Evolutionary conservation across 805 yeast species (phyloP).

Genomic region (Wickerhamiella occidentalis): DNA sequence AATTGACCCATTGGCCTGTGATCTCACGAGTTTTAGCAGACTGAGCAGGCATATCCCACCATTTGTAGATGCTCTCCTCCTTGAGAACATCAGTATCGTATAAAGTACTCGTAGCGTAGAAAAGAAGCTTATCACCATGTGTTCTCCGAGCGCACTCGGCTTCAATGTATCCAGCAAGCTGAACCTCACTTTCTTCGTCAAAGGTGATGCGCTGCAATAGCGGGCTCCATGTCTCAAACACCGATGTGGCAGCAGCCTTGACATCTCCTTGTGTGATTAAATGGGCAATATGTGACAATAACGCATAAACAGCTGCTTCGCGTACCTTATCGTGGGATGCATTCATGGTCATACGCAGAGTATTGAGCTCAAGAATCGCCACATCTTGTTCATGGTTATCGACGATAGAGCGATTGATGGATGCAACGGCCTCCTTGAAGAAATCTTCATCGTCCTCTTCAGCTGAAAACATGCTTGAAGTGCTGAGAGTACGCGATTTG

Average conservation of each 20-base stretch:
- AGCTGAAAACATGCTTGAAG: slow-evolving; percentile 37
- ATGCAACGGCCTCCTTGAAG: slow-evolving; percentile 80
- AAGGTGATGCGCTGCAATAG: slow-evolving; percentile 77
- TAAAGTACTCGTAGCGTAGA: slow-evolving; percentile 43
- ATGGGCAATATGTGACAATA: slow-evolving; percentile 56
- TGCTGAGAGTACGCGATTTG: slow-evolving; percentile 17
- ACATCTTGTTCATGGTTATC: slow-evolving; percentile 89
- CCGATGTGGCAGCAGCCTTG: slow-evolving; percentile 62
- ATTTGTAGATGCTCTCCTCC: slow-evolving; percentile 63
- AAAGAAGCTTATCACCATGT: slow-evolving; percentile 36
- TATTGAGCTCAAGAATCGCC: slow-evolving; percentile 82
- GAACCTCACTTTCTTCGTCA: slow-evolving; percentile 64
- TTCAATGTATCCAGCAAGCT: slow-evolving; percentile 43
- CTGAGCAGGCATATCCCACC: slow-evolving; percentile 60
- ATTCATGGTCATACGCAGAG: slow-evolving; percentile 94
- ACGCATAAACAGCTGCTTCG: slow-evolving; percentile 61
- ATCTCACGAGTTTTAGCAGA: slow-evolving; percentile 40
- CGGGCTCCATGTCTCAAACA: slow-evolving; percentile 72
- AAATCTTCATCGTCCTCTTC: slow-evolving; percentile 62
- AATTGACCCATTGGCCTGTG: slow-evolving; percentile 66
- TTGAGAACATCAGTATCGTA: slow-evolving; percentile 75
- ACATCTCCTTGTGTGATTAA: slow-evolving; percentile 65
- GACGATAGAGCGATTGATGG: slow-evolving; percentile 82
- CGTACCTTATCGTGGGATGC: slow-evolving; percentile 91
- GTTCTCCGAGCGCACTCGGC: slow-evolving; percentile 33